Conservation (phyloP, 75 land plant species). For the Pseudotsuga menziesii region DNA sequence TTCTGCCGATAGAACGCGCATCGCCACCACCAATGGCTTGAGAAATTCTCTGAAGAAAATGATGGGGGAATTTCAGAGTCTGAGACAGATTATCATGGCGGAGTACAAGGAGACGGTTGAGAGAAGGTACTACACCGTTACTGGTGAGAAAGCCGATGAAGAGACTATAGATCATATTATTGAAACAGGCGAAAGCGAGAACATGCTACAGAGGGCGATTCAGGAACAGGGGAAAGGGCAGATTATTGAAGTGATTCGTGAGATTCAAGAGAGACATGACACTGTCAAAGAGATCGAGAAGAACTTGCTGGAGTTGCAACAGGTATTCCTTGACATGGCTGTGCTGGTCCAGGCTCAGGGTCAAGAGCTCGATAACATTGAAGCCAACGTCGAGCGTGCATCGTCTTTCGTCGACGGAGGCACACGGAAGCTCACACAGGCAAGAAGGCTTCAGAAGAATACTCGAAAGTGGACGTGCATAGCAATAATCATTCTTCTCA, state of each 20-base stretch:
- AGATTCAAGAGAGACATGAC: slow-evolving; percentile 34
- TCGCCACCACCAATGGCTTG: slow-evolving; percentile 18
- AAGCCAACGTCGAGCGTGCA: slow-evolving; percentile 34
- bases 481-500: slow-evolving; percentile 26
- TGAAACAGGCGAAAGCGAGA: slow-evolving; percentile 52
- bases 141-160: slow-evolving; percentile 50
- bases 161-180: slow-evolving; percentile 41
- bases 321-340: slow-evolving; percentile 61
- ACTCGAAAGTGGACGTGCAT: slow-evolving; percentile 55
- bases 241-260: slow-evolving; percentile 36
- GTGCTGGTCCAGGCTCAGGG: slow-evolving; percentile 61
- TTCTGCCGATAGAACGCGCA: slow-evolving; percentile 29
- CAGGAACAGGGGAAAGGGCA: slow-evolving; percentile 53
- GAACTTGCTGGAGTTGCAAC: slow-evolving; percentile 43
- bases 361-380: slow-evolving; percentile 47
- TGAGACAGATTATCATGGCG: slow-evolving; percentile 38
- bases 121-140: slow-evolving; percentile 49
- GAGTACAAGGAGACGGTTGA: slow-evolving; percentile 72
- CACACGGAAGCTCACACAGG: slow-evolving; percentile 26
- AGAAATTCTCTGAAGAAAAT: slow-evolving; percentile 56
- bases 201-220: slow-evolving; percentile 45
- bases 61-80: slow-evolving; percentile 60
- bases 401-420: slow-evolving; percentile 38
- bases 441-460: slow-evolving; percentile 31
- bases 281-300: slow-evolving; percentile 22